These are phyloP conservation scores for Teratosphaeria nubilosa DNA, from an alignment of 2,329 filamentous ascomycete genomes.

Conservation along the genomic window DNA sequence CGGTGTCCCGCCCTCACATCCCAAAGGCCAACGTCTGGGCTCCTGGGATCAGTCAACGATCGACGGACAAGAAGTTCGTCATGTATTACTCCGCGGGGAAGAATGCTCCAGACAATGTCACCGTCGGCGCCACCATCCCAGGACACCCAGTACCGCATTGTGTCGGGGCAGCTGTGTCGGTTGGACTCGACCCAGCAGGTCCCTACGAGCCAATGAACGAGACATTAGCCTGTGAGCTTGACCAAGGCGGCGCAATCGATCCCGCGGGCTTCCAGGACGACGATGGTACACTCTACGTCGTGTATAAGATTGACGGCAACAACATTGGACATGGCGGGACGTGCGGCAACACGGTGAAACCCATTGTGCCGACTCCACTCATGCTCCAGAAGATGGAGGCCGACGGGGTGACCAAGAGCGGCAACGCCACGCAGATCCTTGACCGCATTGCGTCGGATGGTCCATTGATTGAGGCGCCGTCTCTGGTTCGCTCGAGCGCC, in stretches of 20 bases:
- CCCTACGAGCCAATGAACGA: constrained; percentile 19
- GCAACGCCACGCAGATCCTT: constrained; percentile 17
- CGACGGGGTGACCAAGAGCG: constrained; percentile 20
- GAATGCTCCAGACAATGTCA: not conserved
- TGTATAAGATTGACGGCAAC: constrained; percentile 29
- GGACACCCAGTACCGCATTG: constrained; percentile 22
- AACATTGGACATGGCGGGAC: constrained; percentile 22
- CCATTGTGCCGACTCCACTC: constrained; percentile 21
- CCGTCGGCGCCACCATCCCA: not conserved
- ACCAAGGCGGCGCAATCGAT: constrained; percentile 26
- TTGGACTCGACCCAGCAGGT: constrained; percentile 14
- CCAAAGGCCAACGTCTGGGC: constrained; percentile 24
- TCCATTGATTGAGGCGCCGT: constrained; percentile 27
- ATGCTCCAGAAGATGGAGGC: constrained; percentile 23
- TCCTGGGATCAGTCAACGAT: constrained; percentile 20
- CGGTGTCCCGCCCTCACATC: constrained; percentile 7
- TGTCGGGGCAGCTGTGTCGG: constrained; percentile 24
- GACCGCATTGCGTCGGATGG: constrained; percentile 21
- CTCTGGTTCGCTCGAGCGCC: constrained; percentile 16
- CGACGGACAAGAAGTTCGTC: constrained; percentile 20
- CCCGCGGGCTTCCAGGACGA: constrained; percentile 20
- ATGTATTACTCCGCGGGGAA: constrained; percentile 24
- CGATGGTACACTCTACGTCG: constrained; percentile 20
- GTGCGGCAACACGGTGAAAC: constrained; percentile 22
- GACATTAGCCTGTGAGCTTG: constrained; percentile 18